A percentile compares a stretch with the other conserved stretches of the same genome.
These are phyloP conservation scores for Didymella glomerata DNA, from an alignment of 2,329 filamentous ascomycete genomes.

Conservation along the genomic window DNA sequence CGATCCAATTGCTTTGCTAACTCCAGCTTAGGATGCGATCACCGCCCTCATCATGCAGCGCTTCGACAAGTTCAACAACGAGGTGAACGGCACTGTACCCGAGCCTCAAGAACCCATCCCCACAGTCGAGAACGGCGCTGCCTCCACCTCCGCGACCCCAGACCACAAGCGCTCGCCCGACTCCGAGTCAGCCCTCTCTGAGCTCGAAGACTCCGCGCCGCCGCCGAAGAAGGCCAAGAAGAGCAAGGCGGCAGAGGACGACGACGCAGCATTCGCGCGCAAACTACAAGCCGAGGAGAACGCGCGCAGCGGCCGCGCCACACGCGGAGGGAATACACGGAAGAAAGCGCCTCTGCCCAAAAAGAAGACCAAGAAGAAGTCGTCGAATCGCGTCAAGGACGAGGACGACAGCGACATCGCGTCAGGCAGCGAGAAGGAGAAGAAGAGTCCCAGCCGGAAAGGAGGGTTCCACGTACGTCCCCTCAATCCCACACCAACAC, in stretches of 20 bases:
- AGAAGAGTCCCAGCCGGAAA: constrained; percentile 75
- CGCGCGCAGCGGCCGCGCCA: constrained; percentile 69
- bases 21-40: constrained; percentile 52
- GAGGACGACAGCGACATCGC: constrained; percentile 82
- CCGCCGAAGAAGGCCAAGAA: constrained; percentile 69
- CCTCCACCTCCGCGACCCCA: constrained; percentile 39
- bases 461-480: constrained; percentile 83
- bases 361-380: constrained; percentile 75
- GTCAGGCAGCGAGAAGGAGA: constrained; percentile 67
- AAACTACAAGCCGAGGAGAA: constrained; percentile 94
- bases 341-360: constrained; percentile 65
- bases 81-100: constrained; percentile 38
- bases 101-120: constrained; percentile 50
- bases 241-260: constrained; percentile 73
- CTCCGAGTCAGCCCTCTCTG: constrained; percentile 54
- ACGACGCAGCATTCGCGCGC: constrained; percentile 87
- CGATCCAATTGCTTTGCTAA: constrained; percentile 21
- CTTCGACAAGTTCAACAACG: constrained; percentile 58
- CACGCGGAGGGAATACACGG: constrained; percentile 73
- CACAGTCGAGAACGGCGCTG: constrained; percentile 47
- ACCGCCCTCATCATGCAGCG: constrained; percentile 59
- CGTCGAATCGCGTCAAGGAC: constrained; percentile 73
- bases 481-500: not conserved
- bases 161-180: constrained; percentile 55
- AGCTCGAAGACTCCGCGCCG: constrained; percentile 51